Evolutionary conservation across 164 flowering plant genomes (phyloP).

Genomic region (Chimonanthus salicifolius): DNA sequence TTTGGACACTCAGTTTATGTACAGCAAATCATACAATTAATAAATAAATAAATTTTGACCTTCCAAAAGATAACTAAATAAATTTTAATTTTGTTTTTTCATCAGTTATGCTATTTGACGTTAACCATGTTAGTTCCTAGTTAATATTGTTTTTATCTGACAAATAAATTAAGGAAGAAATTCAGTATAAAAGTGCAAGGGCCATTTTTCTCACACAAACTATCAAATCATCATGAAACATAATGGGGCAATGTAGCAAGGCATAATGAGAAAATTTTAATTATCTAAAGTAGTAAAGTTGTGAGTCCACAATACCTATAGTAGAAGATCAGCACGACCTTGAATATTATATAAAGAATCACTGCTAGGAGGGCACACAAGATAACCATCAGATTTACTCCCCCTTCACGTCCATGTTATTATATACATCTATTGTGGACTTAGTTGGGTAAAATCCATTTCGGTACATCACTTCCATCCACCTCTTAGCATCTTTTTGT

Average conservation of each 20-base stretch:
- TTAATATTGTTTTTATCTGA: not conserved
- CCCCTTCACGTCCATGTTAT: not conserved
- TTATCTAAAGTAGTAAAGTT: not conserved
- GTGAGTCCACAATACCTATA: not conserved
- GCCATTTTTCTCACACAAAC: not conserved
- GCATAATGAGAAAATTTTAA: not conserved
- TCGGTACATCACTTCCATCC: constrained; percentile 43
- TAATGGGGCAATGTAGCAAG: not conserved
- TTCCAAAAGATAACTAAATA: too few relatives aligned
- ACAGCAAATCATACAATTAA: too few relatives aligned
- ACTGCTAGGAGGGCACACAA: not conserved
- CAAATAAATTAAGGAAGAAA: not conserved
- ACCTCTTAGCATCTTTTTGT: constrained; percentile 39
- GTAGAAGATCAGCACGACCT: not conserved
- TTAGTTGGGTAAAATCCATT: constrained; percentile 32
- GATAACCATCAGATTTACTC: not conserved
- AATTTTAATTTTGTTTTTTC: too few relatives aligned
- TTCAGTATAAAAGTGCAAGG: not conserved
- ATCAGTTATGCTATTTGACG: not conserved
- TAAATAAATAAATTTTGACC: not conserved
- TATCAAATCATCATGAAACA: not conserved
- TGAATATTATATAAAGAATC: not conserved
- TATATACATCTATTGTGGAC: constrained; percentile 4
- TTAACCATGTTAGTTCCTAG: not conserved
- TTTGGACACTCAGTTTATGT: too few relatives aligned